A percentile compares a stretch with the other conserved stretches of the same genome.
These are phyloP conservation scores for Tagetes patula DNA, from an alignment of 129 eudicot genomes.

Conservation along the genomic window DNA sequence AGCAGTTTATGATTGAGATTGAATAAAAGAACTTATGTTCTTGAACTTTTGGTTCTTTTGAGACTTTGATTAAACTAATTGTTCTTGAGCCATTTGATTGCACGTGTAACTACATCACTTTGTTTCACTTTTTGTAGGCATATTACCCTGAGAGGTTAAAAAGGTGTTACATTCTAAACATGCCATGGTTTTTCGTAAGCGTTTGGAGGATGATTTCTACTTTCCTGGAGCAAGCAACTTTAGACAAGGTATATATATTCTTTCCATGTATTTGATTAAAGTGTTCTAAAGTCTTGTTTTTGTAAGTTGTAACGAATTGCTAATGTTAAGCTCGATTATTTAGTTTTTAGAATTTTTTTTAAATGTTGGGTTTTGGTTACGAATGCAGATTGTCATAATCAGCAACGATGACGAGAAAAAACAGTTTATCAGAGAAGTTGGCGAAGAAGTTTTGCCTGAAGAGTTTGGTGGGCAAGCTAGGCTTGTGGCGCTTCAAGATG, in stretches of 20 bases:
- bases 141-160: conserved; percentile 67
- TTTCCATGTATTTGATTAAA: background rate
- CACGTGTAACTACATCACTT: too few relatives aligned
- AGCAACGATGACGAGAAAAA: conserved; percentile 46
- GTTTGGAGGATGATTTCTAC: conserved; percentile 54
- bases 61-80: too few relatives aligned
- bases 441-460: conserved; percentile 60
- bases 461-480: conserved; percentile 61
- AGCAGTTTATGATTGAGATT: too few relatives aligned
- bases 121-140: conserved; percentile 35
- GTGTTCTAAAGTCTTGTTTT: too few relatives aligned
- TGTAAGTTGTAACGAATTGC: too few relatives aligned
- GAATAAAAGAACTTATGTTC: too few relatives aligned
- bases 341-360: too few relatives aligned
- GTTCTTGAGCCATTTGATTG: too few relatives aligned
- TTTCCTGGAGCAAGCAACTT: conserved; percentile 61
- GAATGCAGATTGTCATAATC: conserved; percentile 48
- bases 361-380: too few relatives aligned
- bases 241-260: conserved; percentile 43
- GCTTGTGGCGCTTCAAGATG: conserved; percentile 51
- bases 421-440: conserved; percentile 43
- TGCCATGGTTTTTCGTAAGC: conserved; percentile 61
- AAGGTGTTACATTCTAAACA: conserved; percentile 45
- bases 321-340: too few relatives aligned
- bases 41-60: too few relatives aligned